Conservation (phyloP, 1,284 basidiomycete species). For the Pseudozyma thailandica region DNA sequence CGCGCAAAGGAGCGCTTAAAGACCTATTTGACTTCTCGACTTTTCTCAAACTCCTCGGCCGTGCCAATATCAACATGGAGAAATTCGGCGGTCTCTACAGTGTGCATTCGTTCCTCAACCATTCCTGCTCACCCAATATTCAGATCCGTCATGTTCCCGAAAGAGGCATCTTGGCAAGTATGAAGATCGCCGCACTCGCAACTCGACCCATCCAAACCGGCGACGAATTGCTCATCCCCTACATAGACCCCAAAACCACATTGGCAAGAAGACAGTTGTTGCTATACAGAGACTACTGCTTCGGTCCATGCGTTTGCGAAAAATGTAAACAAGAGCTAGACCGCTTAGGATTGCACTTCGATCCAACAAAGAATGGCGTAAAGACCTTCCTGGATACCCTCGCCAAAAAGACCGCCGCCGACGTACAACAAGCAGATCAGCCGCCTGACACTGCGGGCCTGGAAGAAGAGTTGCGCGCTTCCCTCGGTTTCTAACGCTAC, state of each 20-base stretch:
- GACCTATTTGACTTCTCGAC: constrained; percentile 79
- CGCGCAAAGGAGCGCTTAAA: constrained; percentile 72
- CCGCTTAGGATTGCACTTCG: constrained; percentile 13
- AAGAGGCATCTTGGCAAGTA: constrained; percentile 72
- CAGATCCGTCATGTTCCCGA: constrained; percentile 77
- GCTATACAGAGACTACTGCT: constrained; percentile 70
- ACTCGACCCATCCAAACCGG: constrained; percentile 75
- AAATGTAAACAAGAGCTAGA: constrained; percentile 71
- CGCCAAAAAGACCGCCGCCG: constrained; percentile 15
- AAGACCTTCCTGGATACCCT: constrained; percentile 29
- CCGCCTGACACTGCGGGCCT: constrained; percentile 12
- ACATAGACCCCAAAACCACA: constrained; percentile 77
- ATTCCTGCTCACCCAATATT: constrained; percentile 81
- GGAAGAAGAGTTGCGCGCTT: constrained; percentile 56
- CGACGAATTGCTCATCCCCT: constrained; percentile 79
- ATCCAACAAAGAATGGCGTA: constrained; percentile 21
- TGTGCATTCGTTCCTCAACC: constrained; percentile 87
- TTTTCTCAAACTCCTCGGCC: constrained; percentile 79
- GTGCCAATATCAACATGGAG: constrained; percentile 86
- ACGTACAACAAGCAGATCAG: not conserved
- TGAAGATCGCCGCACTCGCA: constrained; percentile 79
- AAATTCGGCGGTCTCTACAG: constrained; percentile 85
- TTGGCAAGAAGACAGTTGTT: constrained; percentile 74
- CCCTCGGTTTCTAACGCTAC: constrained; percentile 45
- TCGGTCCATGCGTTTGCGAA: constrained; percentile 75